phyloP scores from a whole-genome alignment of 805 yeast genomes.

The Yarrowia keelungensis region DNA sequence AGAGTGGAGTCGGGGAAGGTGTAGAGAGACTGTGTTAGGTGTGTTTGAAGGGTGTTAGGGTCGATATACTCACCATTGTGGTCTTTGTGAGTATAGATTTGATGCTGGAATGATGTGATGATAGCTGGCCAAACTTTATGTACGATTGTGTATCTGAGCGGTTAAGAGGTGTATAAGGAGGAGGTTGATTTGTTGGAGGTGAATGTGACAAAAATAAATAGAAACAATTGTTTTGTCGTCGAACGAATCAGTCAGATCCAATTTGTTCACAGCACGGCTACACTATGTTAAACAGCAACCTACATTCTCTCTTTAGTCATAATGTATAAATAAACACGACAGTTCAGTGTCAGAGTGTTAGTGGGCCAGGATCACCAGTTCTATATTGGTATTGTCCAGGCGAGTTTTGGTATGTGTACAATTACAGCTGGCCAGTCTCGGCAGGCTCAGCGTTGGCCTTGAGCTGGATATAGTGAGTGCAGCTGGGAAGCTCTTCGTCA shows the following conservation, averaged over 20 bases:
- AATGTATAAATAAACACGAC: slow-evolving; percentile 34
- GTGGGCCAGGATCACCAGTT: slow-evolving; percentile 9
- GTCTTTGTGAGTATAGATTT: neutral
- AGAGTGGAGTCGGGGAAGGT: slow-evolving; percentile 67
- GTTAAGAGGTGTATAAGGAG: neutral
- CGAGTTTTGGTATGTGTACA: neutral
- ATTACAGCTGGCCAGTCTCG: slow-evolving; percentile 28
- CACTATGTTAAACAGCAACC: neutral
- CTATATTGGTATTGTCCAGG: slow-evolving; percentile 3
- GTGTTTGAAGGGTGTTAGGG: neutral
- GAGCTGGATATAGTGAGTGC: slow-evolving; percentile 60
- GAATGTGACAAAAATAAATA: too few relatives aligned
- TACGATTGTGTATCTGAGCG: slow-evolving; percentile 22
- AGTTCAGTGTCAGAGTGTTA: slow-evolving; percentile 28
- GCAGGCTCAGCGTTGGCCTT: slow-evolving; percentile 39
- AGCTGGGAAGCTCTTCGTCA: slow-evolving; percentile 76
- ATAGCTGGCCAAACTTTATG: slow-evolving; percentile 17
- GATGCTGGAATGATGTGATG: slow-evolving; percentile 12
- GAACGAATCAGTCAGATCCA: too few relatives aligned
- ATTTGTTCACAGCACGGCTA: neutral
- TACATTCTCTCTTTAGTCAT: neutral
- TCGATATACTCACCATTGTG: slow-evolving; percentile 20
- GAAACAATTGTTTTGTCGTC: too few relatives aligned
- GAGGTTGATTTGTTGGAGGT: too few relatives aligned
- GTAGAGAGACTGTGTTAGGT: slow-evolving; percentile 55